Conservation (phyloP, 768 basidiomycete species). For the Daedaleopsis nitida region DNA sequence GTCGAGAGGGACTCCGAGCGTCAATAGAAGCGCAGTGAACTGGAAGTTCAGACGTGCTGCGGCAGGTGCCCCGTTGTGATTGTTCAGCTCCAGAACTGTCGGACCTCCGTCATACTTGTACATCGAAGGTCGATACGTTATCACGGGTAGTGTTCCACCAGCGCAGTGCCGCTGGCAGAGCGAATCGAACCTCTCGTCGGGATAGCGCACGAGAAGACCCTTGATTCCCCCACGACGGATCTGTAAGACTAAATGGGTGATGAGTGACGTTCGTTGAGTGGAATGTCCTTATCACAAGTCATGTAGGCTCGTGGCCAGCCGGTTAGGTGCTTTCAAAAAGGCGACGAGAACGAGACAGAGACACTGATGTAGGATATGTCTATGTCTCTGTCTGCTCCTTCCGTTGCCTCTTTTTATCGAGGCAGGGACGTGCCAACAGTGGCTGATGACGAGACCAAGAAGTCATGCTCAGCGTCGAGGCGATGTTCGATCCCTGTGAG, state of each 20-base stretch:
- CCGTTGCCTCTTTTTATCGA: too few relatives aligned
- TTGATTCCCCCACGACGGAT: conserved; percentile 22
- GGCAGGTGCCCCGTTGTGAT: conserved; percentile 7
- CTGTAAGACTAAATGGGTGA: conserved; percentile 16
- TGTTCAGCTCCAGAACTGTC: conserved; percentile 19
- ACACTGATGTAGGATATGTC: too few relatives aligned
- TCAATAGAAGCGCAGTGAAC: conserved; percentile 16
- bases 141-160: neutral
- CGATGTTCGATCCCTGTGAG: too few relatives aligned
- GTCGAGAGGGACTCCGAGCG: conserved; percentile 2
- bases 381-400: too few relatives aligned
- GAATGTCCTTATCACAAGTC: too few relatives aligned
- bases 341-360: too few relatives aligned
- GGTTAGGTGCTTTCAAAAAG: too few relatives aligned
- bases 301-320: too few relatives aligned
- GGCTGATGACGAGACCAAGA: too few relatives aligned
- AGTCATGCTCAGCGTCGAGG: too few relatives aligned
- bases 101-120: conserved; percentile 22
- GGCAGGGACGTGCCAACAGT: too few relatives aligned
- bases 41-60: conserved; percentile 20
- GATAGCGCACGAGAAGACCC: conserved; percentile 22
- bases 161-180: neutral
- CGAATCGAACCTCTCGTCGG: conserved; percentile 13
- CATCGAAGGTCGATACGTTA: conserved; percentile 19
- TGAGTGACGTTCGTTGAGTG: neutral